Evolutionary conservation across 2,329 filamentous ascomycete species (phyloP).

Genomic region (Cryphonectria japonica): DNA sequence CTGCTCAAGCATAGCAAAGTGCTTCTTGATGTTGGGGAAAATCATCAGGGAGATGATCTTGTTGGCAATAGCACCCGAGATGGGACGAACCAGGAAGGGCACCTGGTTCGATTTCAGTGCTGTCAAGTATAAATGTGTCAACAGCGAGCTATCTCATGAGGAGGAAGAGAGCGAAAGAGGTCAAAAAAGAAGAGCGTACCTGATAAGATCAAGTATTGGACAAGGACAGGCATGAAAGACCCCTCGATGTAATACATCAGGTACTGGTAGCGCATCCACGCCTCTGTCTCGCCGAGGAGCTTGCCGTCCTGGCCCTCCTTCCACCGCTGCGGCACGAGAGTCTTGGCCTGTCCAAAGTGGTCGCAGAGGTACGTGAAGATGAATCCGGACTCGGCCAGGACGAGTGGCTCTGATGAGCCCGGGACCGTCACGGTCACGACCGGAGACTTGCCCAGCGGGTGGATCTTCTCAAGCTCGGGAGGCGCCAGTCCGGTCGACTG

Average conservation of each 20-base stretch:
- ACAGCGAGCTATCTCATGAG: neutral
- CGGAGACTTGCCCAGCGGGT: slow-evolving; percentile 87
- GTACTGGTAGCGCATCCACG: slow-evolving; percentile 65
- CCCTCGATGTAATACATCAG: slow-evolving; percentile 87
- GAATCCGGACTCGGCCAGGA: slow-evolving; percentile 80
- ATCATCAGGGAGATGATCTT: slow-evolving; percentile 47
- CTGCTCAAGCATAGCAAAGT: slow-evolving; percentile 55
- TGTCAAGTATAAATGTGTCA: slow-evolving; percentile 29
- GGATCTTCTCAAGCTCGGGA: slow-evolving; percentile 73
- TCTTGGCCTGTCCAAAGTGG: slow-evolving; percentile 52
- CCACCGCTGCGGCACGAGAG: slow-evolving; percentile 57
- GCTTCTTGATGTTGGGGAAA: slow-evolving; percentile 51
- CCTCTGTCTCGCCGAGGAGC: slow-evolving; percentile 63
- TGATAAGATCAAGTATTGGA: slow-evolving; percentile 65
- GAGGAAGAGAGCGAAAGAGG: neutral
- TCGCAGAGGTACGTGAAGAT: slow-evolving; percentile 84
- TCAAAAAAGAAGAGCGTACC: slow-evolving; percentile 41
- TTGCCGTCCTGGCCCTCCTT: slow-evolving; percentile 61
- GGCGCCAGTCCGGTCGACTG: slow-evolving; percentile 65
- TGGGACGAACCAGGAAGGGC: slow-evolving; percentile 58
- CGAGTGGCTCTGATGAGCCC: slow-evolving; percentile 47
- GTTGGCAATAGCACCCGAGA: slow-evolving; percentile 52
- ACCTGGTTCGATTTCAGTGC: slow-evolving; percentile 50
- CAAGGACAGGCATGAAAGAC: slow-evolving; percentile 73
- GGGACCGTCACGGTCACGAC: slow-evolving; percentile 66